Evolutionary conservation across 306 rosid species (phyloP).

Genomic region (Cucurbita ficifolia): DNA sequence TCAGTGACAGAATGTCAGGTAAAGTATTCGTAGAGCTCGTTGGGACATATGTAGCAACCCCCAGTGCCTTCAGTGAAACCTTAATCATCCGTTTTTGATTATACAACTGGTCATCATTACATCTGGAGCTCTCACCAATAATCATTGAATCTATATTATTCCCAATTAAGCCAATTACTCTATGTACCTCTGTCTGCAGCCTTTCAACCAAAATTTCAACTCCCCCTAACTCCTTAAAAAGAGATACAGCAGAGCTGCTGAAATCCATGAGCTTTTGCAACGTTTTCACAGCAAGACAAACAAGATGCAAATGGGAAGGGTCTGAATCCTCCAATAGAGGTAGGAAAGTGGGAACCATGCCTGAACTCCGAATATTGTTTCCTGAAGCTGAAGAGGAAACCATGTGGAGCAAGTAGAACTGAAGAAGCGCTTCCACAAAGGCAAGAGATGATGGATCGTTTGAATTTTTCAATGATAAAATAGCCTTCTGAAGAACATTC

Average conservation of each 20-base stretch:
- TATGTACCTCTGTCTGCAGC: slow-evolving; percentile 64
- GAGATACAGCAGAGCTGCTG: slow-evolving; percentile 86
- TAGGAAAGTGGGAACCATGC: slow-evolving; percentile 98
- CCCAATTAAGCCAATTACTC: slow-evolving; percentile 56
- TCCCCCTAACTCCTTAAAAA: slow-evolving; percentile 91
- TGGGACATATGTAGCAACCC: slow-evolving; percentile 83
- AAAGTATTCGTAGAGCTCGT: slow-evolving; percentile 48
- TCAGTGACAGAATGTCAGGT: slow-evolving; percentile 51
- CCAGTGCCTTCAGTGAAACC: slow-evolving; percentile 87
- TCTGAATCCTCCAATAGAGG: slow-evolving; percentile 94
- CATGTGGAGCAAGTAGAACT: slow-evolving; percentile 87
- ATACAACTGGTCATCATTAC: slow-evolving; percentile 49
- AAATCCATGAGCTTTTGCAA: slow-evolving; percentile 97
- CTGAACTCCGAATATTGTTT: slow-evolving; percentile 79
- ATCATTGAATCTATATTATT: slow-evolving; percentile 33
- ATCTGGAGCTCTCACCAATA: slow-evolving; percentile 60
- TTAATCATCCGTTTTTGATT: slow-evolving; percentile 76
- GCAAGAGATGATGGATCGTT: slow-evolving; percentile 80
- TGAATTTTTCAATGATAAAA: slow-evolving; percentile 61
- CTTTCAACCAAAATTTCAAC: slow-evolving; percentile 85
- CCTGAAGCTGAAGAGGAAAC: slow-evolving; percentile 90
- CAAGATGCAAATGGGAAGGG: slow-evolving; percentile 73
- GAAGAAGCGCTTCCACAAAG: slow-evolving; percentile 95
- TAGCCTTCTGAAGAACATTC: slow-evolving; percentile 90
- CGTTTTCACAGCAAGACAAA: slow-evolving; percentile 88